Percentiles rank a stretch among this genome's conserved stretches.
These are phyloP conservation scores for Myrmaecium sp. DNA, from an alignment of 2,329 filamentous ascomycete genomes.

Conservation along the genomic window DNA sequence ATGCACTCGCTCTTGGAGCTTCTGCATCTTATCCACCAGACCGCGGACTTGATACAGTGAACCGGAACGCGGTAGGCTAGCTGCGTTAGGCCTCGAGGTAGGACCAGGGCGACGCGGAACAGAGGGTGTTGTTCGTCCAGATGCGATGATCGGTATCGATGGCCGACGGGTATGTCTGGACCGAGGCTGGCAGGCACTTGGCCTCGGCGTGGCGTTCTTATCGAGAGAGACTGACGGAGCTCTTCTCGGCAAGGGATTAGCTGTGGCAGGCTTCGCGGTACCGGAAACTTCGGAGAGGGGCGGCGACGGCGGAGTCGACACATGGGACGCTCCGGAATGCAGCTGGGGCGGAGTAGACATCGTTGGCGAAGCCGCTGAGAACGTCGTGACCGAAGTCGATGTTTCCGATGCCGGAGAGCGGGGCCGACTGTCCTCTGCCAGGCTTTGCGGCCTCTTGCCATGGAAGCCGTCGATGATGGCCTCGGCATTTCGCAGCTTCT, in stretches of 20 bases:
- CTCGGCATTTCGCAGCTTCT: conserved; percentile 69
- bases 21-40: conserved; percentile 92
- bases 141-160: conserved; percentile 32
- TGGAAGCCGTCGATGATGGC: conserved; percentile 31
- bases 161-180: conserved; percentile 37
- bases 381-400: conserved; percentile 63
- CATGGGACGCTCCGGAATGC: conserved; percentile 43
- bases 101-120: conserved; percentile 13
- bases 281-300: conserved; percentile 76
- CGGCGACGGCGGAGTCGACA: conserved; percentile 67
- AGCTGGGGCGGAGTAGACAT: conserved; percentile 64
- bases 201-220: conserved; percentile 35
- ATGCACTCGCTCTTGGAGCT: conserved; percentile 83
- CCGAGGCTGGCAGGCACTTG: conserved; percentile 27
- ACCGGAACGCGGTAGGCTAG: conserved; percentile 39
- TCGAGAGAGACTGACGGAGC: conserved; percentile 32
- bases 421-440: conserved; percentile 30
- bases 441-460: conserved; percentile 32
- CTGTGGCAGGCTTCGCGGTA: conserved; percentile 25
- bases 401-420: conserved; percentile 58
- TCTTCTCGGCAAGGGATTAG: conserved; percentile 23
- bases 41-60: conserved; percentile 87
- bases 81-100: conserved; percentile 19
- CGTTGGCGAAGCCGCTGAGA: conserved; percentile 58
- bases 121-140: conserved; percentile 29